Conservation (phyloP, 2,329 filamentous ascomycete species). For the Alternaria ventricosa region DNA sequence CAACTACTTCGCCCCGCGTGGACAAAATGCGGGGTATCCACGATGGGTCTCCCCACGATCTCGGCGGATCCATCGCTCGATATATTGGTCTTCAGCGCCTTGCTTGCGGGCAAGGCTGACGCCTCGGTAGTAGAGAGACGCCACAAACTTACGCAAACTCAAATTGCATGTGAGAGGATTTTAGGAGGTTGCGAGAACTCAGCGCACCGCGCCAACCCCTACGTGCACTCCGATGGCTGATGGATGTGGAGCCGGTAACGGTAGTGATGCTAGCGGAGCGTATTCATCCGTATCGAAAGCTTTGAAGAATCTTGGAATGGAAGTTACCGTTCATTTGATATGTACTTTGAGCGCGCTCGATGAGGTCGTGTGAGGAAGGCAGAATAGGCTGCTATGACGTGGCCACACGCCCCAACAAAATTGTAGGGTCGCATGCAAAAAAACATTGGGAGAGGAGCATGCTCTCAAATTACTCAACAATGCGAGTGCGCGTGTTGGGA, state of each 20-base stretch:
- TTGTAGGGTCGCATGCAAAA: not conserved
- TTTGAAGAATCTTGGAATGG: not conserved
- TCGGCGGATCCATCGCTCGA: not conserved
- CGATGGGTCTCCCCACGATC: constrained; percentile 5
- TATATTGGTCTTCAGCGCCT: not conserved
- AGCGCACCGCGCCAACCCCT: not conserved
- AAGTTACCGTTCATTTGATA: not conserved
- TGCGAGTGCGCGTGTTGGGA: not conserved
- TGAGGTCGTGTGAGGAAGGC: not conserved
- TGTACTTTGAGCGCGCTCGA: not conserved
- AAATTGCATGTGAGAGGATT: not conserved
- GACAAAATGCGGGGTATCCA: constrained; percentile 21
- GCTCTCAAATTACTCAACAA: not conserved
- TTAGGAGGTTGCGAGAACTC: not conserved
- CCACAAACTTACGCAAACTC: not conserved
- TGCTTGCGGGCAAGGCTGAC: not conserved
- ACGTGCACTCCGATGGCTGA: not conserved
- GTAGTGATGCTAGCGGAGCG: not conserved
- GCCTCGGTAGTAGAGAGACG: not conserved
- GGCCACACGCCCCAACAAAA: not conserved
- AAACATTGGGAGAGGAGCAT: not conserved
- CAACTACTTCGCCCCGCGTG: constrained; percentile 4
- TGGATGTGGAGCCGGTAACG: not conserved
- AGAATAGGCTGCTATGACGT: not conserved
- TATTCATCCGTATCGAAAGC: not conserved